Evolutionary conservation across 345 rosid genomes (phyloP), one percentile per base, ranked within the genome.

Genomic region (Rubroshorea leprosula): DNA sequence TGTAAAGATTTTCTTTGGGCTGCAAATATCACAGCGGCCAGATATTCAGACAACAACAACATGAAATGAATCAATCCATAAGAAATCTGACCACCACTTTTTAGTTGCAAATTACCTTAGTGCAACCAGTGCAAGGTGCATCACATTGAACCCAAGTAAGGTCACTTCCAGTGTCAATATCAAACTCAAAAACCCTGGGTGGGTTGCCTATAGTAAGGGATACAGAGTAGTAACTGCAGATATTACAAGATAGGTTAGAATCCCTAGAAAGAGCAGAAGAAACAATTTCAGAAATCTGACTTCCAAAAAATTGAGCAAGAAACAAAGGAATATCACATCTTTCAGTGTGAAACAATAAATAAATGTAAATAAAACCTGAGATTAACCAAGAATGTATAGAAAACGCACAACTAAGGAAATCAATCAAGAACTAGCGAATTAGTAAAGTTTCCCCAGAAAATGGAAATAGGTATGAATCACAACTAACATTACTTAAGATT

Each of bases 71-170:
- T 1, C 19, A 52, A 17, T 6, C 19, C 7, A 14, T n/a, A 45
- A 35, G 11, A 35, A 35, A 8, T 35, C 41, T 35, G 41, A 35
- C 12, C 11, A n/a, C n/a, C 3, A 35, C 12, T 35, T 38, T 24
- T 21, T 22, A 18, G 13, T 24, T n/a, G 49, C 22, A 54, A 68
- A 25, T 43, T 70, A 92, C 98, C 98, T 64, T 64, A 13, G 85
- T 84, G 83, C 98, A 92, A 20, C 91, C 78, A 2, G 21, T 74
- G 67, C 98, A 92, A 23, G 98, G 96, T 29, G 95, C 98, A 81
- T 89, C 89, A 61, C 98, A 92, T 54, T 92, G 95, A 51, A 92
- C 86, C 98, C 98, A 92, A 61, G 97, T 86, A 29, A 89, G 79
- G 62, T 92, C 98, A 67, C 98, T 89, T 13, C 98, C 98, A 14